phyloP scores from a whole-genome alignment of 2,329 filamentous ascomycete species.

The Orbilia blumenaviensis region DNA sequence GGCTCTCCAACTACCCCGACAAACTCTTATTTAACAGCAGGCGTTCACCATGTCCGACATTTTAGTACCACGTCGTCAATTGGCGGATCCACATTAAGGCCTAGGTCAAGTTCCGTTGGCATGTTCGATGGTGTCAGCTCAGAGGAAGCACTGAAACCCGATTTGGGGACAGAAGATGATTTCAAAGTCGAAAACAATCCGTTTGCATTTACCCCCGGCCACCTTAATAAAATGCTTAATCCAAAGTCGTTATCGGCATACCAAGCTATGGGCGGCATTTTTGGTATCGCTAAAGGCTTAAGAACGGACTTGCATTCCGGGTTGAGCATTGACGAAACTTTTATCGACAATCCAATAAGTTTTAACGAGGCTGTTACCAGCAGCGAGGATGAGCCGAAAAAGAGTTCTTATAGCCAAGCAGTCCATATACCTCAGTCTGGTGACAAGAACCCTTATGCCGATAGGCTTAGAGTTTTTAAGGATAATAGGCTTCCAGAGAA shows the following conservation, averaged over 20 bases:
- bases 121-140: constrained; percentile 44
- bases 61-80: constrained; percentile 43
- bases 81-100: constrained; percentile 50
- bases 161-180: constrained; percentile 66
- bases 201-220: constrained; percentile 68
- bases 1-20: constrained; percentile 50
- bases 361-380: constrained; percentile 65
- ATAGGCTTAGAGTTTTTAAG: constrained; percentile 70
- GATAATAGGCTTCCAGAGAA: constrained; percentile 72
- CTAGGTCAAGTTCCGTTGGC: constrained; percentile 45
- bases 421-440: constrained; percentile 31
- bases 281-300: constrained; percentile 66
- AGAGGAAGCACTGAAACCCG: constrained; percentile 65
- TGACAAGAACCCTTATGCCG: constrained; percentile 59
- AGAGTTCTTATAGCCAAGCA: constrained; percentile 33
- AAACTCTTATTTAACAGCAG: constrained; percentile 48
- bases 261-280: constrained; percentile 66
- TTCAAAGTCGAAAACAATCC: constrained; percentile 65
- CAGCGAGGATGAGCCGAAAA: constrained; percentile 57
- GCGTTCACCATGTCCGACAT: constrained; percentile 48
- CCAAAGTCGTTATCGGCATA: constrained; percentile 65
- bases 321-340: constrained; percentile 66
- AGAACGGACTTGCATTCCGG: constrained; percentile 65
- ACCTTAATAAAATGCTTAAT: constrained; percentile 67
- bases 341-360: constrained; percentile 63